Percentiles rank a stretch among this genome's conserved stretches.
Evolutionary conservation across 2,329 filamentous ascomycete species (phyloP).

Genomic region (Pseudogymnoascus sp.): DNA sequence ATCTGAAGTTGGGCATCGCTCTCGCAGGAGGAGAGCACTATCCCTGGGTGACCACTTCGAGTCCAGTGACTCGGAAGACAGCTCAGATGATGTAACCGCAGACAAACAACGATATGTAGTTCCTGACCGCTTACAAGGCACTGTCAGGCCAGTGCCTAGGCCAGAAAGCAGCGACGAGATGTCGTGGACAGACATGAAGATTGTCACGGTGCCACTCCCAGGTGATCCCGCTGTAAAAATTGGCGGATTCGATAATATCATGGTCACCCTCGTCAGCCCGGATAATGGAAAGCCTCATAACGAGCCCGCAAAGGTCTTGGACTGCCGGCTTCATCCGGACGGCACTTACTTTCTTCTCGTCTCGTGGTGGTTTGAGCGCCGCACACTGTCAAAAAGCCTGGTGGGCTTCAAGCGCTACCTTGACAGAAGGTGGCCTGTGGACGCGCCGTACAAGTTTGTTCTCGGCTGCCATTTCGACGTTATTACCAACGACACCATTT

Average conservation of each 20-base stretch:
- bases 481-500: neutral
- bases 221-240: neutral
- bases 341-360: neutral
- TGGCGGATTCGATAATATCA: neutral
- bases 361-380: constrained; percentile 4
- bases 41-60: neutral
- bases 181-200: neutral
- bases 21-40: neutral
- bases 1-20: neutral
- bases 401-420: constrained; percentile 4
- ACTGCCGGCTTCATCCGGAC: neutral
- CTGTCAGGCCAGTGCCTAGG: neutral
- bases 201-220: neutral
- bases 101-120: neutral
- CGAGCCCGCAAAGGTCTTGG: neutral
- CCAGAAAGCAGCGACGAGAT: neutral
- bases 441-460: neutral
- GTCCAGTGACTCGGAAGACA: neutral
- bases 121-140: neutral
- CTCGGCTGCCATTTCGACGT: constrained; percentile 5
- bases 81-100: neutral
- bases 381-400: neutral
- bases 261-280: neutral
- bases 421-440: neutral
- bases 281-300: constrained; percentile 1